Conservation (phyloP, 805 yeast genomes). For the Ogataea parapolymorpha region DNA sequence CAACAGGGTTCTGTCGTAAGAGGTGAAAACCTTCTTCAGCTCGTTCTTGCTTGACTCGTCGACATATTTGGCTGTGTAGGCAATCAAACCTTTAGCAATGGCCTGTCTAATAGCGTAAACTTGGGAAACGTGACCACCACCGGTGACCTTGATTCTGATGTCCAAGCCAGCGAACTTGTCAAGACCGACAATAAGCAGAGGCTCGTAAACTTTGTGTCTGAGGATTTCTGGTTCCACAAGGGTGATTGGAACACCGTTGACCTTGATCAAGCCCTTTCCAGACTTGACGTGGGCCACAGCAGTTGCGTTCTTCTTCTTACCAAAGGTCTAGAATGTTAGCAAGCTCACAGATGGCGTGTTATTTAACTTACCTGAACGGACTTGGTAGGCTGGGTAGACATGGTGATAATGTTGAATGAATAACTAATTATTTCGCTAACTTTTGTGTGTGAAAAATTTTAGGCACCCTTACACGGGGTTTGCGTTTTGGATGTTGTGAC, state of each 20-base stretch:
- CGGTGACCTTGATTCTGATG: conserved; percentile 98
- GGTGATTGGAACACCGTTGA: conserved; percentile 99
- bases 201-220: conserved; percentile 99
- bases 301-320: conserved; percentile 99
- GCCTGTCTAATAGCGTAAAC: conserved; percentile 99
- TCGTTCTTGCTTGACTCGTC: conserved; percentile 99
- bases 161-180: conserved; percentile 98
- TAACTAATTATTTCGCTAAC: conserved; percentile 8
- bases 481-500: conserved; percentile 3
- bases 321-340: conserved; percentile 75
- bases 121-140: conserved; percentile 99
- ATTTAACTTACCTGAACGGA: conserved; percentile 78
- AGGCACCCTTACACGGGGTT: conserved; percentile 13
- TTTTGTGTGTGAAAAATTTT: conserved; percentile 10
- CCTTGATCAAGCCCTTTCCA: conserved; percentile 99
- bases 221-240: conserved; percentile 98
- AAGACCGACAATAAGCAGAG: conserved; percentile 95
- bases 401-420: conserved; percentile 17
- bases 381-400: conserved; percentile 58
- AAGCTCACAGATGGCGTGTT: background rate
- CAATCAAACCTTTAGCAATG: conserved; percentile 98
- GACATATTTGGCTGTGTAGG: conserved; percentile 98
- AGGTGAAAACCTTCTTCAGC: conserved; percentile 94
- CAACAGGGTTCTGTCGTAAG: conserved; percentile 99
- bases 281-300: conserved; percentile 99